Base-by-base conservation (phyloP, 768 basidiomycete species). In the Mycena belliarum region DNA sequence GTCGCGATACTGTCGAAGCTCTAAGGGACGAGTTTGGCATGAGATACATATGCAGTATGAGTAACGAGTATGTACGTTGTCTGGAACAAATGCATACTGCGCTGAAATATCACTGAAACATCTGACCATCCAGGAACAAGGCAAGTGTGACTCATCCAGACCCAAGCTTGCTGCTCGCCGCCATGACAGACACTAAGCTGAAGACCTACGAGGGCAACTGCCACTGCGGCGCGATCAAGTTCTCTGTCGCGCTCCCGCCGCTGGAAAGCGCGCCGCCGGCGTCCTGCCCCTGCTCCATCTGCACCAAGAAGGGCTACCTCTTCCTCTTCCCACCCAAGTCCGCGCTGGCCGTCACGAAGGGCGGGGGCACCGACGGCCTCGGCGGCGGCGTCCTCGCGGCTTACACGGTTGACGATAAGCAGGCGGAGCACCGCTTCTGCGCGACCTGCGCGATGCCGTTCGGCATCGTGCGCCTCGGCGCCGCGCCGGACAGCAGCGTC, bases 1-100 rank as follows among this genome's bases (percentile, higher is more conserved):
- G 67, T 80, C 38, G 79, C 79, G 15, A 72, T 81, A 23, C 38
- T 47, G 20, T 38, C 37, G 18, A 38, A 18, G 12, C 10, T 38
- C 18, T 38, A 38, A n/a, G n/a, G 40, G 29, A 14, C 29, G 29
- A 14, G 29, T 32, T 32, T 32, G 29, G 6, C 7, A 32, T 32
- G 29, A n/a, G n/a, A n/a, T n/a, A n/a, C n/a, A n/a, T n/a, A n/a
- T n/a, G n/a, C n/a, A n/a, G n/a, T n/a, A n/a, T n/a, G n/a, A n/a
- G n/a, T n/a, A n/a, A n/a, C n/a, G n/a, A n/a, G n/a, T n/a, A n/a
- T n/a, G n/a, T n/a, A n/a, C n/a, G n/a, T n/a, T n/a, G n/a, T n/a
- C n/a, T n/a, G n/a, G n/a, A n/a, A n/a, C n/a, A n/a, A n/a, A n/a
- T n/a, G n/a, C n/a, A n/a, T n/a, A n/a, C n/a, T n/a, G n/a, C n/a